Evolutionary conservation across 805 yeast genomes (phyloP).

Genomic region (Candida silvicultrix): DNA sequence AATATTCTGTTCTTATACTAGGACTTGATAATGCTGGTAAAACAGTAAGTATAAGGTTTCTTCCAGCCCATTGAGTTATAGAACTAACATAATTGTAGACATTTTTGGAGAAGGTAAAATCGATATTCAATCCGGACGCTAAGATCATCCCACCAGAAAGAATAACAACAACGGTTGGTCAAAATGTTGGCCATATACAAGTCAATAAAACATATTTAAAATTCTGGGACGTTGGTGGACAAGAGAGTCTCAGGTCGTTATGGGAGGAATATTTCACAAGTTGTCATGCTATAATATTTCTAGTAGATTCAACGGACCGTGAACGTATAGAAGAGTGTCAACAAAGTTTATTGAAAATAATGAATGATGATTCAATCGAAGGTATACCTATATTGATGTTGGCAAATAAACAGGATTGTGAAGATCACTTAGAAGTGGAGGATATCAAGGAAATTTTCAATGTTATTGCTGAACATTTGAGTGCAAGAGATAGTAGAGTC

Average conservation of each 20-base stretch:
- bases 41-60: constrained; percentile 48
- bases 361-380: constrained; percentile 54
- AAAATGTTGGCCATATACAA: constrained; percentile 50
- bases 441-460: constrained; percentile 81
- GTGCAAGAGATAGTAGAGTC: constrained; percentile 87
- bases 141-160: constrained; percentile 46
- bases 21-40: constrained; percentile 97
- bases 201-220: constrained; percentile 44
- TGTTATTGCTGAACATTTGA: constrained; percentile 70
- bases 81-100: constrained; percentile 30
- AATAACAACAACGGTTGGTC: constrained; percentile 92
- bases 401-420: constrained; percentile 89
- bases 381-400: constrained; percentile 90
- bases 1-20: constrained; percentile 70
- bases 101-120: constrained; percentile 59
- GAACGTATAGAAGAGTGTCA: constrained; percentile 79
- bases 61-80: too few relatives aligned
- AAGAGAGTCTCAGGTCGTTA: constrained; percentile 70
- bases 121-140: constrained; percentile 40
- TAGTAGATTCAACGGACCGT: constrained; percentile 87
- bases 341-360: constrained; percentile 47
- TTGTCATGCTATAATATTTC: constrained; percentile 88
- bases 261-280: constrained; percentile 84
- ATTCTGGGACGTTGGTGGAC: constrained; percentile 98
- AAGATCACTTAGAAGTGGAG: constrained; percentile 64